Base-by-base conservation (phyloP, 305 asterid species). In the Fraxinus dipetala region DNA sequence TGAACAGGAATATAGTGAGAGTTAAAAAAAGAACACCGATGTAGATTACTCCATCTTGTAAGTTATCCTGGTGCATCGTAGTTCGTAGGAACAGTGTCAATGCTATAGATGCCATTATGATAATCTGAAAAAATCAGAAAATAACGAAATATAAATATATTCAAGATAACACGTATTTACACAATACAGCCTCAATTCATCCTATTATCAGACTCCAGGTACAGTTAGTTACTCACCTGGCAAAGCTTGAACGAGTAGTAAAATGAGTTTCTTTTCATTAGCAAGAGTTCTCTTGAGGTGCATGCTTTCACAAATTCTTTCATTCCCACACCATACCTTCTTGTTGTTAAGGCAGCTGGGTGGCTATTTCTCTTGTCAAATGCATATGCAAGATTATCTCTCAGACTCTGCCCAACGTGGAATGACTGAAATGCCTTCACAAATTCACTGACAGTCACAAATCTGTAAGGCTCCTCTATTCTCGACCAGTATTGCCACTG, bases 401-500 rank as follows among this genome's bases (percentile, higher is more conserved):
- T 85, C 36, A 91, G 84, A 28, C 45, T 85, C 45, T 65, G 69
- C 7, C 93, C 93, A 34, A 90, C 83, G 56, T 87, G 88, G 84
- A 87, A 92, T 0, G 83, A 83, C 40, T 83, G 81, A 80, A 90
- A 89, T 5, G 87, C 89, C 73, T 90, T 86, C 1, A 79, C 85
- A 77, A 91, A 89, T 69, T 85, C 87, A 76, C 75, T 84, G 34
- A 85, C 92, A 1, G 89, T 73, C 70, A 92, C 76, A 81, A 87
- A 92, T 76, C 54, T 85, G 80, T 91, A 91, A 26, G 91, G 90
- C 85, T 85, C 83, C 1, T 90, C 85, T n/a, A 10, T 56, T 26
- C 79, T 75, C 22, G 40, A 79, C 94, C 91, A 92, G 81, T 92
- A 92, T 56, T 91, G 95, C 67, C 85, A 85, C 70, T 90, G 95